Percentiles rank a stretch among this genome's conserved stretches.
These are phyloP conservation scores for Didymella arachidicola DNA, from an alignment of 2,329 filamentous ascomycete species.

Conservation along the genomic window DNA sequence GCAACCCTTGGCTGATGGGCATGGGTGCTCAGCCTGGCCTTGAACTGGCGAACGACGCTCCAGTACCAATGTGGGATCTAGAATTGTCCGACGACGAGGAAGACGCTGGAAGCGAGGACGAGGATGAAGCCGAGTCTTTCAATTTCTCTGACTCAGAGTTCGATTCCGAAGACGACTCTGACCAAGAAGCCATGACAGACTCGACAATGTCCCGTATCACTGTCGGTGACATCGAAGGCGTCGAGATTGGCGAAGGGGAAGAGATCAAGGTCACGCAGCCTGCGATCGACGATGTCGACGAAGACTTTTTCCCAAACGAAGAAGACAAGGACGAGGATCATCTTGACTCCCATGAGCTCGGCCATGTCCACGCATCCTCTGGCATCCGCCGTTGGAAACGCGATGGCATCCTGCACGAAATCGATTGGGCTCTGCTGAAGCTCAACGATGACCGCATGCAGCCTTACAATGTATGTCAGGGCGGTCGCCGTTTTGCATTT, in stretches of 20 bases:
- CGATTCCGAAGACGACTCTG: constrained; percentile 43
- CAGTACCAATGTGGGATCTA: constrained; percentile 49
- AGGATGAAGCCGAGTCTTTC: constrained; percentile 43
- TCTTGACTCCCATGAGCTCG: constrained; percentile 79
- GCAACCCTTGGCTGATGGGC: constrained; percentile 47
- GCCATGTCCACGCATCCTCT: constrained; percentile 87
- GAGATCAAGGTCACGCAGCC: constrained; percentile 88
- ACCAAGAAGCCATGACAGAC: constrained; percentile 40
- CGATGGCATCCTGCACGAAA: constrained; percentile 81
- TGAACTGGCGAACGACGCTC: constrained; percentile 40
- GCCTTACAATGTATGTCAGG: constrained; percentile 73
- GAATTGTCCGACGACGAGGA: constrained; percentile 64
- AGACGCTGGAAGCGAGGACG: constrained; percentile 53
- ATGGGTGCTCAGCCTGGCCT: constrained; percentile 49
- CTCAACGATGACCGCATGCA: constrained; percentile 77
- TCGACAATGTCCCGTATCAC: constrained; percentile 43
- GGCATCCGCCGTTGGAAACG: constrained; percentile 80
- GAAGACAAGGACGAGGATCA: constrained; percentile 81
- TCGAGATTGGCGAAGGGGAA: constrained; percentile 76
- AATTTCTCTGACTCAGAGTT: constrained; percentile 68
- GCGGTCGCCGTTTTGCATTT: constrained; percentile 52
- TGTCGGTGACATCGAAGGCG: constrained; percentile 75
- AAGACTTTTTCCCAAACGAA: constrained; percentile 79
- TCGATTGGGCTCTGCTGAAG: constrained; percentile 93
- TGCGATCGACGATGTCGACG: constrained; percentile 84